Percentiles rank a stretch among this genome's conserved stretches.
Evolutionary conservation across 495 filamentous ascomycete genomes (phyloP).

Genomic region (Hypoxylon intermedium): DNA sequence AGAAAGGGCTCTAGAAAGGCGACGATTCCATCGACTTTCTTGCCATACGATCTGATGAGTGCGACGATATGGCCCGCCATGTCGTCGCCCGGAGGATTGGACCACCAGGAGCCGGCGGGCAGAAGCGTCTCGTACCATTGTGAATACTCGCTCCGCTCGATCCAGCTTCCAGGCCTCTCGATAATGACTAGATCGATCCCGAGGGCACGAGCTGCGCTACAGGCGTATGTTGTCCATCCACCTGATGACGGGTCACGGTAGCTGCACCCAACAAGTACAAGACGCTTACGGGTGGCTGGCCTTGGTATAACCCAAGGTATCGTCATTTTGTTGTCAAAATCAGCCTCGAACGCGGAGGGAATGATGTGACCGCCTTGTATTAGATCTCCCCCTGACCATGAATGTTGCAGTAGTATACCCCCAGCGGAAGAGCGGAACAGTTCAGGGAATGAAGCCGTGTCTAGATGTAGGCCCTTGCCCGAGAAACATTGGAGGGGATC

Average conservation of each 20-base stretch:
- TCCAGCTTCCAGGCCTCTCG: slow-evolving; percentile 57
- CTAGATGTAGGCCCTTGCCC: slow-evolving; percentile 11
- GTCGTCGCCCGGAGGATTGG: slow-evolving; percentile 41
- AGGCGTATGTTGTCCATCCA: slow-evolving; percentile 43
- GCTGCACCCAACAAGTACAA: slow-evolving; percentile 49
- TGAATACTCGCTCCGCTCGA: slow-evolving; percentile 46
- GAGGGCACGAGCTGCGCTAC: slow-evolving; percentile 50
- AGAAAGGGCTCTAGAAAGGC: slow-evolving; percentile 51
- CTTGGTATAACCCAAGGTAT: slow-evolving; percentile 39
- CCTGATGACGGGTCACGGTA: slow-evolving; percentile 47
- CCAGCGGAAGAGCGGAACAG: slow-evolving; percentile 35
- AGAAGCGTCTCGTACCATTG: slow-evolving; percentile 46
- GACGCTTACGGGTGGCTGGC: slow-evolving; percentile 39
- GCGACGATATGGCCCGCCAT: slow-evolving; percentile 44
- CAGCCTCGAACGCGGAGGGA: slow-evolving; percentile 18
- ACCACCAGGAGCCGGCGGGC: slow-evolving; percentile 37
- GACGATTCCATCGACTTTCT: slow-evolving; percentile 49
- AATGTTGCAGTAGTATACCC: slow-evolving; percentile 22
- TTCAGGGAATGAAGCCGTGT: slow-evolving; percentile 14
- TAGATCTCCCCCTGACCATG: background rate
- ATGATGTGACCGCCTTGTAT: background rate
- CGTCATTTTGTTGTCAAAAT: slow-evolving; percentile 38
- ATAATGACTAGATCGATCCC: slow-evolving; percentile 56
- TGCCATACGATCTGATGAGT: slow-evolving; percentile 42
- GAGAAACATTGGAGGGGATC: slow-evolving; percentile 24